phyloP scores from a whole-genome alignment of 1,284 basidiomycete genomes.

The Cutaneotrichosporon sp. region DNA sequence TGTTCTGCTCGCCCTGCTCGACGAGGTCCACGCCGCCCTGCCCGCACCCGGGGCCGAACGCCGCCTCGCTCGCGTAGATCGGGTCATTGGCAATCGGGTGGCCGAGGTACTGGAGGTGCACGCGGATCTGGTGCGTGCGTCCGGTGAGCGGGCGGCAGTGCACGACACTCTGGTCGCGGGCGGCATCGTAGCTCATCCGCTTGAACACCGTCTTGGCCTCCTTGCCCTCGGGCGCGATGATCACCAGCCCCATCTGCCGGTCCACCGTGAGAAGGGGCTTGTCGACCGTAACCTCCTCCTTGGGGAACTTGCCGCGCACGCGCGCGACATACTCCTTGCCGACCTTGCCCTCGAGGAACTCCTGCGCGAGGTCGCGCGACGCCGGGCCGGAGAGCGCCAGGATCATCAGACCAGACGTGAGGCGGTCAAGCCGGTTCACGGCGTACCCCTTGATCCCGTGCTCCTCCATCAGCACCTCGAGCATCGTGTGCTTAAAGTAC shows the following conservation, averaged over 20 bases:
- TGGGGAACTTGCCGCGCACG: conserved; percentile 78
- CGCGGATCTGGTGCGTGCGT: conserved; percentile 90
- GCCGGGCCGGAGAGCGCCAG: conserved; percentile 74
- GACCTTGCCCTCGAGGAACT: conserved; percentile 78
- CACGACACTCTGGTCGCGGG: conserved; percentile 82
- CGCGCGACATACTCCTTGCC: conserved; percentile 90
- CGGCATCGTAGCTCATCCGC: conserved; percentile 77
- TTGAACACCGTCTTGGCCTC: conserved; percentile 88
- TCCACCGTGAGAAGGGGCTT: conserved; percentile 90
- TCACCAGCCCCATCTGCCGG: conserved; percentile 91
- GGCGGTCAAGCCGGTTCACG: conserved; percentile 88
- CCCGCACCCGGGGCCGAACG: conserved; percentile 79
- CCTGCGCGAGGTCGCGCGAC: conserved; percentile 71
- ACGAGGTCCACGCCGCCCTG: conserved; percentile 77
- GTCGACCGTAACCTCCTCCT: conserved; percentile 78
- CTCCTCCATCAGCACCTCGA: conserved; percentile 83
- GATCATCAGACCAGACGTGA: conserved; percentile 97
- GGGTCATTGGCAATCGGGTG: conserved; percentile 92
- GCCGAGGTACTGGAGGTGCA: conserved; percentile 94
- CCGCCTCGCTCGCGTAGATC: conserved; percentile 73
- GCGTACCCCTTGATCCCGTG: conserved; percentile 76
- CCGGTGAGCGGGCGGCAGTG: conserved; percentile 85
- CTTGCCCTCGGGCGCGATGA: conserved; percentile 92
- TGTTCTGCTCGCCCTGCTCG: conserved; percentile 51
- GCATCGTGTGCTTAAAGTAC: conserved; percentile 82